Percentiles rank a stretch among this genome's conserved stretches.
Conservation (phyloP, 352 stramenopile species). For the Discostella stelligera region DNA sequence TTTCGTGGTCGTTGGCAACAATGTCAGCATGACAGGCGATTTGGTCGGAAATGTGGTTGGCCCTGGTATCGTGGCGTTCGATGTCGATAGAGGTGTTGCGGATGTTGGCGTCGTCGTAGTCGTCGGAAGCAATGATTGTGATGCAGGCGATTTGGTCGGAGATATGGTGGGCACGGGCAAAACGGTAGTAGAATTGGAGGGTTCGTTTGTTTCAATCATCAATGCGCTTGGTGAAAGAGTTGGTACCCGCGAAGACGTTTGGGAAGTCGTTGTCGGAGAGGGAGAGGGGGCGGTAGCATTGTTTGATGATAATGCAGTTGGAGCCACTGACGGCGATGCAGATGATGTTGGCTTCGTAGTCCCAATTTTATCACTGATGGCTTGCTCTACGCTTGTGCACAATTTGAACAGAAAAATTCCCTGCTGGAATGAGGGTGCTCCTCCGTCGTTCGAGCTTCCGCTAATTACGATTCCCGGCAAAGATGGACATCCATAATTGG, state of each 20-base stretch:
- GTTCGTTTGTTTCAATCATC: not conserved
- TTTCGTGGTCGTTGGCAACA: not conserved
- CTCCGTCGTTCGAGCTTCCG: constrained; percentile 1
- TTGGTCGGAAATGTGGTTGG: not conserved
- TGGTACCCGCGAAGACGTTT: not conserved
- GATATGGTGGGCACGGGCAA: not conserved
- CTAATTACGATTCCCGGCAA: constrained; percentile 38
- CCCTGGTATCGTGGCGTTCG: not conserved
- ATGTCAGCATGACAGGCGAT: not conserved
- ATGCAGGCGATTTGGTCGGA: too few relatives aligned
- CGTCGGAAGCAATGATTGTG: not conserved
- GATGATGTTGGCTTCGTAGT: not conserved
- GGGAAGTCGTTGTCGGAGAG: not conserved
- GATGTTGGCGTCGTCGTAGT: not conserved
- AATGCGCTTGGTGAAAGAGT: not conserved
- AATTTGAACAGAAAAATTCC: constrained; percentile 17
- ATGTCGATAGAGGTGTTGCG: not conserved
- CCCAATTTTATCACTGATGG: not conserved
- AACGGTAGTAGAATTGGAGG: not conserved
- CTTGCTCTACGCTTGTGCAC: constrained; percentile 1
- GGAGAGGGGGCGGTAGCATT: not conserved
- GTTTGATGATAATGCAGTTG: not conserved
- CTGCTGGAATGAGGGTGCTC: constrained; percentile 1
- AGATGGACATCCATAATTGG: constrained; percentile 31
- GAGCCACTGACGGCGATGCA: not conserved